Percentiles rank a stretch among this genome's conserved stretches.
Evolutionary conservation across 2,329 filamentous ascomycete species (phyloP).

Genomic region (Fusarium chaquense): DNA sequence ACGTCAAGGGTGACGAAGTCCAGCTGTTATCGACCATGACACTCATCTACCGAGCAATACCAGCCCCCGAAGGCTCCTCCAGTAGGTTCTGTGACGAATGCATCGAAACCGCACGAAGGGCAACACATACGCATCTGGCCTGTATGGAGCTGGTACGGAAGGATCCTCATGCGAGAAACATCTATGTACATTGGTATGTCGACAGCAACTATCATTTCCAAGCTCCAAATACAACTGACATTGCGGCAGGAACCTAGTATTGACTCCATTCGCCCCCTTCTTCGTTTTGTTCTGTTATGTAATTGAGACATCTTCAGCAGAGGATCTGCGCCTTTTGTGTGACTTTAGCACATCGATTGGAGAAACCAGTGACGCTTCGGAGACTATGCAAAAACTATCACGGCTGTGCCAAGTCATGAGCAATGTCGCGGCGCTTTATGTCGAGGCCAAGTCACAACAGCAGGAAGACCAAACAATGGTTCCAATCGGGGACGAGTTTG

Average conservation of each 20-base stretch:
- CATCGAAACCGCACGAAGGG: constrained; percentile 62
- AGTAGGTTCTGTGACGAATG: constrained; percentile 63
- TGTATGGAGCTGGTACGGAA: constrained; percentile 59
- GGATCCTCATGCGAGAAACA: constrained; percentile 57
- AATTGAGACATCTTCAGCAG: constrained; percentile 64
- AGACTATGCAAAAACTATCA: constrained; percentile 70
- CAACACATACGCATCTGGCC: constrained; percentile 59
- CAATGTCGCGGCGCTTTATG: constrained; percentile 71
- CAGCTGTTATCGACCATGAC: constrained; percentile 62
- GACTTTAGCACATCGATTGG: constrained; percentile 69
- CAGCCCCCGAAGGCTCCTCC: constrained; percentile 56
- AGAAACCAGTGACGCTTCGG: constrained; percentile 63
- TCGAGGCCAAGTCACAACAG: constrained; percentile 68
- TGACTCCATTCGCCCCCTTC: constrained; percentile 70
- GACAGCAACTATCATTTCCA: background rate
- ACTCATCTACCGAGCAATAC: constrained; percentile 65
- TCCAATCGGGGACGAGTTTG: constrained; percentile 69
- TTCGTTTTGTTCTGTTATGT: constrained; percentile 70
- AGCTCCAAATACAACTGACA: constrained; percentile 18
- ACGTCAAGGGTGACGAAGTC: constrained; percentile 62
- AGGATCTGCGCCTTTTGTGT: constrained; percentile 66
- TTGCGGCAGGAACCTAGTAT: constrained; percentile 62
- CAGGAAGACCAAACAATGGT: constrained; percentile 60
- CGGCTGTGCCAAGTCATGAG: constrained; percentile 72
- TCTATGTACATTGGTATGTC: constrained; percentile 65